Percentiles rank a stretch among this genome's conserved stretches.
Conservation (phyloP, 2,329 filamentous ascomycete genomes). For the Tolypocladium paradoxum region DNA sequence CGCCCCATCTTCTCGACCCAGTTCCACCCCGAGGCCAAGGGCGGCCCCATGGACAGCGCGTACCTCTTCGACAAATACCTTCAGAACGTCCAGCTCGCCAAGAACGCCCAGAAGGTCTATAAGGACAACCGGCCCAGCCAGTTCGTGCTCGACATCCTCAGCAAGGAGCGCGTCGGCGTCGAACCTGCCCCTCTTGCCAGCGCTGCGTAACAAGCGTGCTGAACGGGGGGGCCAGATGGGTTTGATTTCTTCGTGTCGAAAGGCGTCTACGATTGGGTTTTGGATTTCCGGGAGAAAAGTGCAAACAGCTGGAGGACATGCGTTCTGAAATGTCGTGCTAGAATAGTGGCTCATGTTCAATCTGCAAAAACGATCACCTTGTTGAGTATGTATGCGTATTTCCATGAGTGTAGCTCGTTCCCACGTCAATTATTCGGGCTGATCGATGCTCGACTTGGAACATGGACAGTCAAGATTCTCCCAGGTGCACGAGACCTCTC, state of each 20-base stretch:
- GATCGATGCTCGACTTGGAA: too few species aligned
- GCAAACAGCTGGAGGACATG: neutral
- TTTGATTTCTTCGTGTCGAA: slow-evolving; percentile 1
- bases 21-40: slow-evolving; percentile 98
- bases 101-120: slow-evolving; percentile 66
- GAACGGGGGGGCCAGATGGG: neutral
- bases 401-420: too few species aligned
- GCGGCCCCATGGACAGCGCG: slow-evolving; percentile 87
- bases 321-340: neutral
- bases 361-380: neutral
- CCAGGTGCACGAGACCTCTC: neutral
- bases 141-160: slow-evolving; percentile 79
- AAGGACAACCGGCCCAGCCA: slow-evolving; percentile 83
- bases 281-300: neutral
- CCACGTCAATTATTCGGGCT: too few species aligned
- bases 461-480: neutral
- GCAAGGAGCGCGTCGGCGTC: slow-evolving; percentile 91
- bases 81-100: slow-evolving; percentile 80
- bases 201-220: slow-evolving; percentile 23
- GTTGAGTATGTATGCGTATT: neutral
- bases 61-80: slow-evolving; percentile 97
- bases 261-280: slow-evolving; percentile 1
- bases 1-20: slow-evolving; percentile 97
- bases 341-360: neutral
- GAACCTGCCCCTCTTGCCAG: slow-evolving; percentile 49